Evolutionary conservation across 1,284 basidiomycete genomes (phyloP), one percentile per base, ranked within the genome.

Genomic region (Irpex rosettiformis): DNA sequence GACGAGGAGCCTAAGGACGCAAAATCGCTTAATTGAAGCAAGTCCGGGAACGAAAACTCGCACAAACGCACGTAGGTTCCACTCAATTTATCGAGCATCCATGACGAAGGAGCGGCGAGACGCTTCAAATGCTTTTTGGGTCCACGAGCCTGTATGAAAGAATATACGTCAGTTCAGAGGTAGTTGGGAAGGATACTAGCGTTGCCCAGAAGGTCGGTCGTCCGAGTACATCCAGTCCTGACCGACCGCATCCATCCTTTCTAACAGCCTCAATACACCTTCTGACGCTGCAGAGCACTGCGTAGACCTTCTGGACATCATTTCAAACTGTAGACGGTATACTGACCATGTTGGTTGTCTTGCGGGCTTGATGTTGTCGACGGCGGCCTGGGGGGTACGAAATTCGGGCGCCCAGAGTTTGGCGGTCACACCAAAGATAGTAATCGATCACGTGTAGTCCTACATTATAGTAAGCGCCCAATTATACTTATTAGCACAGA

Each of bases 61-160:
- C 33, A 16, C 33, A 54, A 56, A 82, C 93, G 77, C 79, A 94
- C 93, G 76, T 98, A 98, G 72, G 94, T 97, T 67, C 96, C 96
- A 79, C 93, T 91, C 73, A 99, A 81, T 82, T 99, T 99, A 86
- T 98, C 95, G 69, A 99, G 86, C 94, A 99, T 97, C 97, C 97
- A 99, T 82, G 94, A 93, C 61, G 94, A 96, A 66, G 97, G 97
- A 69, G 97, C 97, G 69, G 90, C 88, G 67, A 98, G 88, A 74
- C 96, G 93, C 87, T 98, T 98, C 82, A 98, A 86, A 78, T 99
- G 96, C 83, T 98, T 98, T 90, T 94, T 96, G 69, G 96, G 96
- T 89, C 96, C 96, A 79, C 96, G 89, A 74, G 86, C 93, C 93
- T 94, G 68, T n/a, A 58, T 30, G 61, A 57, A 47, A 45, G 51